Base-by-base conservation (phyloP, 2,329 filamentous ascomycete species). In the Colletotrichum scovillei region DNA sequence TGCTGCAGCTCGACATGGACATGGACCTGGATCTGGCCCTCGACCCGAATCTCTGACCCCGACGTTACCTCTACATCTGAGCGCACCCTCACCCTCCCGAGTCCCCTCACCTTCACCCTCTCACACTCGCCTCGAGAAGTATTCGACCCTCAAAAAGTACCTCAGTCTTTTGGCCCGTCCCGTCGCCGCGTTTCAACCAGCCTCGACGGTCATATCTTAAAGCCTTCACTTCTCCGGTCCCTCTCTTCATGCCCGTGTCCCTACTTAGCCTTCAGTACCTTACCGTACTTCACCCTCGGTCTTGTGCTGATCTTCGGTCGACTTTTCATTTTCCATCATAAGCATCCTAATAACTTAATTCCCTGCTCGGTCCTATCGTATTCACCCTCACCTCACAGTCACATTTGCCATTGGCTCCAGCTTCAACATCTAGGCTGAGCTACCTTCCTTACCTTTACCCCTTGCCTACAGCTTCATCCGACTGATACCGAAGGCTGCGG, bases 301-400 rank as follows among this genome's bases (percentile, higher is more conserved):
- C 70, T 55, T 70, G 11, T 73, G 55, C 66, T 63, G 67, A 73
- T 73, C 60, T 70, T 70, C 67, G 60, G 60, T 60, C 70, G 49
- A 59, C 28, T 73, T 46, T 9, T 35, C 22, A 14, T 42, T 46
- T 64, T 59, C 69, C 58, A 55, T 69, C 63, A 12, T 62, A 64
- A 35, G 42, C 63, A 59, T 59, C 69, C 55, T 32, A 5, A 19
- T 58, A 67, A 52, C 70, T 60, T 64, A 49, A 52, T 65, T 49
- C 70, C 42, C 28, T 22, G 19, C 5, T 38, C 62, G 8, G n/a
- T 46, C 46, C n/a, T 28, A 42, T 30, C 22, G 26, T 14, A 32
- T 64, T 26, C 30, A 53, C 24, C 46, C 16, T n/a, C 62, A 30
- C n/a, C 35, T 30, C 22, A 56, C n/a, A 24, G 32, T 26, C n/a